Evolutionary conservation across 768 basidiomycete genomes (phyloP), one percentile per base, ranked within the genome.

Genomic region (Macrocybe gigantea): DNA sequence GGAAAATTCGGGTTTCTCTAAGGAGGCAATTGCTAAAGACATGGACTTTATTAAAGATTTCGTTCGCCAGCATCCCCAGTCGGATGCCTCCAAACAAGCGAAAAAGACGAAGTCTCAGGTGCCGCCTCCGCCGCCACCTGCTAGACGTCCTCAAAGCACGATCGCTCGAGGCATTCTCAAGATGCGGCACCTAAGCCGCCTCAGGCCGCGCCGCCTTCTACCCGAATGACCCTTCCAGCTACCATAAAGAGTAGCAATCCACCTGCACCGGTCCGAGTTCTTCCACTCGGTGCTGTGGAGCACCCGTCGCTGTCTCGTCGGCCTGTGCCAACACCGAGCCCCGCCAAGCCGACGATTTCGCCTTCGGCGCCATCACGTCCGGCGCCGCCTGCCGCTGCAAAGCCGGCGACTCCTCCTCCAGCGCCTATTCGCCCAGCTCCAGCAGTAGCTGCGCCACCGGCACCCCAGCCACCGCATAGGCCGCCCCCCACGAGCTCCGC

Each of bases 31-130:
- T 35, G 74, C 73, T 51, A 68, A 85, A 53, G 85, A 98, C 57
- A 85, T 85, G 70, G 85, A 89, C 52, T 97, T 92, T 62, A 95
- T 99, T 68, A 85, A 84, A 60, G 75, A 84, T 53, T 99, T 83
- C 59, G 77, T 93, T 22, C 71, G 79, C 53, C 57, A 85, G 10
- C 71, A 70, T 47, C 73, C 69, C 60, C 67, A 72, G 57, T 68
- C 59, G 45, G 53, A 56, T 0, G 54, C 62, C 1, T 68, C 68
- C 7, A 62, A 60, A n/a, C 67, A 69, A 33, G 65, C 70, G 46
- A 74, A 73, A 53, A 73, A 73, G 56, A 59, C 69, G 22, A 77
- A 78, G 51, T 37, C 35, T 10, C 54, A 62, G 47, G 52, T 45
- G 22, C 60, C 52, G 55, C 48, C 53, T 29, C 70, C 71, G 1